phyloP scores from a whole-genome alignment of 2,329 filamentous ascomycete genomes.

The Xylaria sp. region DNA sequence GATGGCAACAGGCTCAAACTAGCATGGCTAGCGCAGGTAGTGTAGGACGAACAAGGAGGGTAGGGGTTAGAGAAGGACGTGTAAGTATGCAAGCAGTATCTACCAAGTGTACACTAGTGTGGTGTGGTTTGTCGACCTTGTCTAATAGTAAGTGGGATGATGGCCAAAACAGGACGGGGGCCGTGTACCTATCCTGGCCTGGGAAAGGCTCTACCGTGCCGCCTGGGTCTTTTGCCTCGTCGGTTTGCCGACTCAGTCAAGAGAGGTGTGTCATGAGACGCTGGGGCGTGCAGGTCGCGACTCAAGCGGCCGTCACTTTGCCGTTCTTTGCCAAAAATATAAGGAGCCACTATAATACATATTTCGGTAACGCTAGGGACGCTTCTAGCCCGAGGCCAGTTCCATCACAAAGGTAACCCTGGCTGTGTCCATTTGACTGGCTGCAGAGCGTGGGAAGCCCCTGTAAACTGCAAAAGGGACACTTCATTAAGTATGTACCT shows the following conservation, averaged over 20 bases:
- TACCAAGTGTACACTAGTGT: not conserved
- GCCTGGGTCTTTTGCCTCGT: not conserved
- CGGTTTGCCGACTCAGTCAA: constrained; percentile 14
- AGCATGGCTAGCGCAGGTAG: constrained; percentile 8
- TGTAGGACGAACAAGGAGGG: constrained; percentile 30
- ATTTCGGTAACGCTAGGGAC: constrained; percentile 49
- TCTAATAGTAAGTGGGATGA: constrained; percentile 7
- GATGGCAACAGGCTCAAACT: constrained; percentile 20
- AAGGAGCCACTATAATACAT: constrained; percentile 41
- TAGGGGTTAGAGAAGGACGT: constrained; percentile 27
- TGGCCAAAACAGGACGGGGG: constrained; percentile 4
- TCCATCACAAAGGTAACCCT: constrained; percentile 51
- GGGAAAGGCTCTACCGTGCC: constrained; percentile 6
- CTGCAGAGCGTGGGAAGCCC: constrained; percentile 40
- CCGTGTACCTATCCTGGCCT: constrained; percentile 15
- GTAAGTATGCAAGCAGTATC: not conserved
- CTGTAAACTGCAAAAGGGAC: constrained; percentile 18
- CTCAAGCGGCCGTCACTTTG: constrained; percentile 32
- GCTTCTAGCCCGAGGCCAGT: constrained; percentile 48
- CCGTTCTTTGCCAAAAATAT: constrained; percentile 44
- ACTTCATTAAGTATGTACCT: constrained; percentile 6
- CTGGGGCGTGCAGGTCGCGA: constrained; percentile 28
- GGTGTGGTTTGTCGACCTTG: not conserved
- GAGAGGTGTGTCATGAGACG: constrained; percentile 32
- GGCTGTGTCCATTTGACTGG: constrained; percentile 43